These are phyloP conservation scores for Botryotinia globosa DNA, from an alignment of 2,329 filamentous ascomycete genomes.

Conservation along the genomic window DNA sequence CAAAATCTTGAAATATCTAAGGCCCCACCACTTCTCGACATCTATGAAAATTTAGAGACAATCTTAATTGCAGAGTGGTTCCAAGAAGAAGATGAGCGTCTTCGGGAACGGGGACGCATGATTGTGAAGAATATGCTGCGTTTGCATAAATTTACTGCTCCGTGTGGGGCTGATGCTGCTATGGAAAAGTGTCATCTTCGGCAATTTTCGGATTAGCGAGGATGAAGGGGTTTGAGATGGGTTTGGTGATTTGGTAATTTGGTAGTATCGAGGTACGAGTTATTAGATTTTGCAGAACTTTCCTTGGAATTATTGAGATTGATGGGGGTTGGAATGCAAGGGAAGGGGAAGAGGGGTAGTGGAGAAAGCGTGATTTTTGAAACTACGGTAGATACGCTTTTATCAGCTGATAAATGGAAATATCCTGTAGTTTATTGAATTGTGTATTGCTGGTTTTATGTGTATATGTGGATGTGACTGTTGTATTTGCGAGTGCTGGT, in stretches of 20 bases:
- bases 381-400: not conserved
- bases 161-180: too few relatives aligned
- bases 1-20: too few relatives aligned
- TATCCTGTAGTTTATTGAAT: not conserved
- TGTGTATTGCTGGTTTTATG: not conserved
- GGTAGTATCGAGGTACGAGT: not conserved
- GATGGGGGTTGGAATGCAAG: not conserved
- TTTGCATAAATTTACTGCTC: not conserved
- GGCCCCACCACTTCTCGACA: not conserved
- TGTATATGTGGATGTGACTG: not conserved
- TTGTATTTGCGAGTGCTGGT: not conserved
- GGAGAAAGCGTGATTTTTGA: not conserved
- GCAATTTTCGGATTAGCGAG: not conserved
- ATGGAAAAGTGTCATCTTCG: not conserved
- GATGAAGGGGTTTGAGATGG: not conserved
- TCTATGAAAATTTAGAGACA: not conserved
- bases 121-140: not conserved
- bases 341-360: not conserved
- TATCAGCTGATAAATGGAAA: not conserved
- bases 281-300: not conserved
- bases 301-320: accelerated
- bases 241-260: not conserved
- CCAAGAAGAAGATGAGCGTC: not conserved
- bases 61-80: not conserved
- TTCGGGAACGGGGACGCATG: not conserved